Conservation (phyloP, 1,284 basidiomycete genomes). For the Malassezia nana region DNA sequence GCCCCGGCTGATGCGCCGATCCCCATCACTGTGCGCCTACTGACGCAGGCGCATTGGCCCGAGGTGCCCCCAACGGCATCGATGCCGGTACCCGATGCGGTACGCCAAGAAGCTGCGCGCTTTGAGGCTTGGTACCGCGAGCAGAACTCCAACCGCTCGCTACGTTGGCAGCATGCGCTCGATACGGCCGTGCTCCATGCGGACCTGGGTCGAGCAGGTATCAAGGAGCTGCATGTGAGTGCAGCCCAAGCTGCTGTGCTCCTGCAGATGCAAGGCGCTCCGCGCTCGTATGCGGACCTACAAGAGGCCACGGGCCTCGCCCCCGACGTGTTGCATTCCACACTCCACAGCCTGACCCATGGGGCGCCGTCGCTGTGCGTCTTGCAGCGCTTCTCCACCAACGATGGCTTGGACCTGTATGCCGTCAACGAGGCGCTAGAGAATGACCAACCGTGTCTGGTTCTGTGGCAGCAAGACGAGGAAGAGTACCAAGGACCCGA, state of each 20-base stretch:
- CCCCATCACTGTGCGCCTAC: conserved; percentile 54
- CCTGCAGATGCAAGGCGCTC: conserved; percentile 70
- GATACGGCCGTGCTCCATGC: conserved; percentile 36
- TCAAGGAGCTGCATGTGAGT: conserved; percentile 81
- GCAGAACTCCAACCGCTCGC: conserved; percentile 35
- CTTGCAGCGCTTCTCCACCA: conserved; percentile 65
- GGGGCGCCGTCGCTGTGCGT: conserved; percentile 70
- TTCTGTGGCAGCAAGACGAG: background rate
- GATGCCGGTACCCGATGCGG: conserved; percentile 20
- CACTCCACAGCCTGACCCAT: conserved; percentile 80
- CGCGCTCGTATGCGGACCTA: conserved; percentile 58
- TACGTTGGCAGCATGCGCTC: conserved; percentile 45
- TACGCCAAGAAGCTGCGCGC: conserved; percentile 16
- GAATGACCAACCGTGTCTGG: conserved; percentile 52
- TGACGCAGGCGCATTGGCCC: conserved; percentile 56
- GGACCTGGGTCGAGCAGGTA: conserved; percentile 52
- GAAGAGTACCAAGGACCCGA: no score
- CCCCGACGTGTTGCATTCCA: conserved; percentile 61
- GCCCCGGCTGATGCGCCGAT: conserved; percentile 22
- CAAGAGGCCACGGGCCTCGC: conserved; percentile 56
- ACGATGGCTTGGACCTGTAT: conserved; percentile 81
- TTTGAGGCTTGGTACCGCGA: conserved; percentile 39
- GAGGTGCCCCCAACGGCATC: conserved; percentile 39
- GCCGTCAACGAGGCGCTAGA: conserved; percentile 72
- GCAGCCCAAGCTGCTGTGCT: conserved; percentile 79